Evolutionary conservation across 2,329 filamentous ascomycete genomes (phyloP), one percentile per base, ranked within the genome.

Genomic region (Colletotrichum aenigma): DNA sequence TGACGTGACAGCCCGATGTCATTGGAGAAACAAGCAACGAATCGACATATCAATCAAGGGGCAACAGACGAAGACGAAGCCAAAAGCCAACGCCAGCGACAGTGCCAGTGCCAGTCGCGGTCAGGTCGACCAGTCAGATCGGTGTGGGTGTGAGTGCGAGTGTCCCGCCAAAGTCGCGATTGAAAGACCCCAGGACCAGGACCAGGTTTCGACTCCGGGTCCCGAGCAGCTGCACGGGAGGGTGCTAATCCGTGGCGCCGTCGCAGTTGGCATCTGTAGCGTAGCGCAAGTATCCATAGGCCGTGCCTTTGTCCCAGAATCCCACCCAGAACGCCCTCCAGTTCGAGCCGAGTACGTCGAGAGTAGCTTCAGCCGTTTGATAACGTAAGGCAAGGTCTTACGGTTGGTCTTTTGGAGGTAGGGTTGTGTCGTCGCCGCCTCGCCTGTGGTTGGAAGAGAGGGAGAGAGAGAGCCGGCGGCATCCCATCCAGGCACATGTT

Each of bases 231-330:
- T 72, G 69, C 73, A 73, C 69, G 73, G 62, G 62, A 75, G 38
- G 38, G 55, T 75, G 32, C 65, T 36, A 66, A 75, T 70, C 69
- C 73, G 69, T 73, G 73, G 69, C 69, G 60, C 62, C 69, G 69
- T 62, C 30, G 48, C 24, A n/a, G 28, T 67, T 67, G 26, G 38
- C 30, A 66, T 67, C 30, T 58, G 36, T 66, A 61, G 72, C 52
- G 69, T 52, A 52, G 43, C 43, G 43, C 12, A 52, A 52, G 43
- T 52, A 55, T n/a, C 52, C 62, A 66, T 66, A 28, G 62, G 16
- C 38, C 26, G 38, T 66, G 62, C 62, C 62, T 66, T 32, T 48
- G 61, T 64, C 32, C 34, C 61, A 64, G 61, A 64, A 26, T 64
- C 34, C 30, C 61, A 28, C 24, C 30, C 61, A 43, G 34, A 26